Base-by-base conservation (phyloP, 2,329 filamentous ascomycete genomes). In the Sporothrix schenckii region DNA sequence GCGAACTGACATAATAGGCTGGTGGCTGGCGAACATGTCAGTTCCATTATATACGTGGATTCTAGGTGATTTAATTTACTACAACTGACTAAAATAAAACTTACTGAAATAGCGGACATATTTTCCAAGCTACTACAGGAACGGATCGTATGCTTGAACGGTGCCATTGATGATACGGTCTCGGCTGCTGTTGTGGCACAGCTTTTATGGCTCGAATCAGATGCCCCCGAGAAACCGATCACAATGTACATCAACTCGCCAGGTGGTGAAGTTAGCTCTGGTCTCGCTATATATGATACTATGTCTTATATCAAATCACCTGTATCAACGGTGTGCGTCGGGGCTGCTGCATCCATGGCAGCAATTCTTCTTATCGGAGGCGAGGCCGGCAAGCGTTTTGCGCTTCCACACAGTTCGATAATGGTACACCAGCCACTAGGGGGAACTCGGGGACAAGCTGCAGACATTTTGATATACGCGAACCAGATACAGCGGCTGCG, bases 241-340 rank as follows among this genome's bases (percentile, higher is more conserved):
- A 95, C 92, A 68, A 92, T 99, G 80, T 99, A 99, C 81, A 99
- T 99, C 80, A 97, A 99, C 83, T 97, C 92, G 0, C 94, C 94
- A 0, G 95, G 95, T 66, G 95, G 95, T 70, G 94, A 92, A 54
- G 94, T 99, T 53, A 94, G 91, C 72, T 94, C 95, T 1, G 89
- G 89, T 19, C 85, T 91, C 72, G 94, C 95, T 34, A 98, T 99
- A 77, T 99, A 99, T 85, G 95, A 99, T 79, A 99, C 95, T 14
- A 98, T 99, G 94, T 89, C 91, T 75, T 99, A 99, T 80, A 98
- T 99, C 78, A 89, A 91, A 72, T 92, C 92, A 2, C 93, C 94
- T 0, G 93, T 99, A 0, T 94, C 91, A 56, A 99, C 95, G 0
- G 95, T 99, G 41, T 98, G 95, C 77, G 88, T 99, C 56, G 95